Evolutionary conservation across 345 rosid species (phyloP), one percentile per base, ranked within the genome.

Genomic region (Eucalyptus pumila): DNA sequence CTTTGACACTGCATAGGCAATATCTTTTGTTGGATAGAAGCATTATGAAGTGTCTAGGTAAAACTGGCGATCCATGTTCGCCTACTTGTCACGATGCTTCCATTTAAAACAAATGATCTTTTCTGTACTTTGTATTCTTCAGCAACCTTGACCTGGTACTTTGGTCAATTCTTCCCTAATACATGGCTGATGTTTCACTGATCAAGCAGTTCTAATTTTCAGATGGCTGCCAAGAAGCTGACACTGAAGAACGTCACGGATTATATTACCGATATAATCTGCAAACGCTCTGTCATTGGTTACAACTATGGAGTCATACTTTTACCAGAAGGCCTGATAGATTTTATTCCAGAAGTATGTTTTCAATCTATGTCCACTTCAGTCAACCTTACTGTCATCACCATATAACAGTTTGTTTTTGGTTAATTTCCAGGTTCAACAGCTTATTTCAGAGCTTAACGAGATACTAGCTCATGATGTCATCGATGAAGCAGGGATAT

Each of bases 311-410:
- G 99, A 88, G 99, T 97, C 88, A 89, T 97, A 87, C 99, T 98
- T 89, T 92, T 98, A 90, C 99, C 99, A 19, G 99, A 98, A 95
- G 99, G 99, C 93, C 94, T 98, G 45, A 98, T 98, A 91, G 99
- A 98, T 90, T 98, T 98, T 92, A 95, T 98, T 91, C 99, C 99
- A 14, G 98, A 98, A 99, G 99, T 96, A 92, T 14, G 86, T 49
- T 87, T 40, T 44, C 83, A 21, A 76, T 76, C 30, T 76, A 19
- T 72, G 16, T 76, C 83, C 83, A 6, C 83, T 37, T 34, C 44
- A 17, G 81, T 72, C 81, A 40, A 34, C 44, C 12, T 34, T 34
- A 72, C 23, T 37, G 81, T 37, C 81, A 72, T 72, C 81, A 19
- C 45, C 81, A 19, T 37, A 11, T 34, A 40, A 72, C 81, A 72